A percentile compares a stretch with the other conserved stretches of the same genome.
phyloP scores from a whole-genome alignment of 768 basidiomycete species.

The Podaxis rugospora region DNA sequence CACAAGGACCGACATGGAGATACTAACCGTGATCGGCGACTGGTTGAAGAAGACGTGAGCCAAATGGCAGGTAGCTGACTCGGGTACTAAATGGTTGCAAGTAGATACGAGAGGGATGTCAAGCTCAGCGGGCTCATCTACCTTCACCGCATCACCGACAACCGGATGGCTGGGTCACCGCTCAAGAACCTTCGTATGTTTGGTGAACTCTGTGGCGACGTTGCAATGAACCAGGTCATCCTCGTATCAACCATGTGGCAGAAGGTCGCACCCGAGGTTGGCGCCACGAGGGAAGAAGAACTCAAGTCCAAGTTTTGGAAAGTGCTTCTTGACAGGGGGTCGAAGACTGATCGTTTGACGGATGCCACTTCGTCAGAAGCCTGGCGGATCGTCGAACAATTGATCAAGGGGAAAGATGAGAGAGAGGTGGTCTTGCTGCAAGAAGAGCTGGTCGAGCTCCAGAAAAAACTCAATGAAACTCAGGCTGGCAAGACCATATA shows the following conservation, averaged over 20 bases:
- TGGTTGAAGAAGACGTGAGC: slow-evolving; percentile 24
- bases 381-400: slow-evolving; percentile 21
- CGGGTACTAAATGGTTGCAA: no score
- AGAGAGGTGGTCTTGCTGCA: slow-evolving; percentile 22
- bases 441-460: slow-evolving; percentile 26
- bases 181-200: no score
- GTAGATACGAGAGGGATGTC: no score
- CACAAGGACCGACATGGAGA: slow-evolving; percentile 17
- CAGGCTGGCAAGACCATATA: slow-evolving; percentile 26
- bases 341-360: slow-evolving; percentile 20
- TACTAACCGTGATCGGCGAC: slow-evolving; percentile 20
- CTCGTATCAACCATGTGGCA: no score
- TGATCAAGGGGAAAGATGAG: slow-evolving; percentile 13
- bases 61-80: not conserved
- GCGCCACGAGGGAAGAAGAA: slow-evolving; percentile 3
- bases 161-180: no score
- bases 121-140: no score
- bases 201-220: no score
- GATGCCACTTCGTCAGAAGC: slow-evolving; percentile 18
- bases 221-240: no score
- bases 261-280: no score
- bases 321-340: slow-evolving; percentile 22
- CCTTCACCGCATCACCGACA: no score
- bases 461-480: slow-evolving; percentile 23
- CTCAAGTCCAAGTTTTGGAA: slow-evolving; percentile 27